phyloP scores from a whole-genome alignment of 2,329 filamentous ascomycete species.

The Teratosphaeria destructans region DNA sequence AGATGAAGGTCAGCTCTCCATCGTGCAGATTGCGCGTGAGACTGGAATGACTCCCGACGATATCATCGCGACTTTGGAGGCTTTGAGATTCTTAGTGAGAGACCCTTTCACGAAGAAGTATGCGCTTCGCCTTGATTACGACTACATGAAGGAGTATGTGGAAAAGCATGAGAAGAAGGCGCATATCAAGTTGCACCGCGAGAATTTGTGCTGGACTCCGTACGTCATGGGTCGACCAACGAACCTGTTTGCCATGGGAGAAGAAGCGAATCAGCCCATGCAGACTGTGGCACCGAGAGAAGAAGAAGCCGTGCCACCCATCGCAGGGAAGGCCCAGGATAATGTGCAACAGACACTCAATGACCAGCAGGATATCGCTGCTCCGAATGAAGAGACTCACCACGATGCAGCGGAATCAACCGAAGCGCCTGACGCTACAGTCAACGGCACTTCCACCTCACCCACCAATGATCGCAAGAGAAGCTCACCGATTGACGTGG shows the following conservation, averaged over 20 bases:
- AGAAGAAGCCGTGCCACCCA: constrained; percentile 44
- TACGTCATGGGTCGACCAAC: constrained; percentile 78
- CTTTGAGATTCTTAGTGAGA: constrained; percentile 74
- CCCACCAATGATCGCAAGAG: neutral
- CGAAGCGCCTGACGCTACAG: constrained; percentile 10
- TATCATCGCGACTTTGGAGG: constrained; percentile 87
- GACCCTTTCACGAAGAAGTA: constrained; percentile 84
- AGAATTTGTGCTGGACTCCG: constrained; percentile 83
- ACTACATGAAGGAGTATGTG: constrained; percentile 80
- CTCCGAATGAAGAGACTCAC: neutral
- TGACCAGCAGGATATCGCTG: constrained; percentile 5
- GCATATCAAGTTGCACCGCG: constrained; percentile 73
- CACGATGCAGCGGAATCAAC: constrained; percentile 9
- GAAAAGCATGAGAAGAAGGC: constrained; percentile 80
- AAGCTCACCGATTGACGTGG: neutral
- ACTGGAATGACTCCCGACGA: constrained; percentile 96
- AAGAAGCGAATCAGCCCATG: constrained; percentile 36
- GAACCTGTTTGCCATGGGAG: constrained; percentile 26
- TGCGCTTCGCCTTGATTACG: constrained; percentile 74
- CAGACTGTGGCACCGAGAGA: constrained; percentile 82
- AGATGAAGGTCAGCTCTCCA: constrained; percentile 31
- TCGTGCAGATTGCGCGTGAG: constrained; percentile 64
- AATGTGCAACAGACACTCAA: constrained; percentile 30
- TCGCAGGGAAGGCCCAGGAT: constrained; percentile 32
- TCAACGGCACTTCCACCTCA: constrained; percentile 11